These are phyloP conservation scores for Ajuga reptans DNA, from an alignment of 305 asterid genomes.

Conservation along the genomic window DNA sequence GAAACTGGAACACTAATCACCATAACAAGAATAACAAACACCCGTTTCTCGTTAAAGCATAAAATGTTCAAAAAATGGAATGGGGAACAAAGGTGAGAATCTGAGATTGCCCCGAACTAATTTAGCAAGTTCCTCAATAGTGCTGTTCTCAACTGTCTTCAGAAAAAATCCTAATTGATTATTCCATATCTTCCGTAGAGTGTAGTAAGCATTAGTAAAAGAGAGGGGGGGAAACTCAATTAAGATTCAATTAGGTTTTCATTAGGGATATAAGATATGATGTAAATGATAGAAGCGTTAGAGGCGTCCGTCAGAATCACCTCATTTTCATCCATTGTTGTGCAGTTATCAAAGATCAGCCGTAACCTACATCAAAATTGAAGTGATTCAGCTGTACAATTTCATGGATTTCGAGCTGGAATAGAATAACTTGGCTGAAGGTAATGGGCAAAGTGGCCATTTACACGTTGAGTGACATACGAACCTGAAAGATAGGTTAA, in stretches of 20 bases:
- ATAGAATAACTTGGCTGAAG: background rate
- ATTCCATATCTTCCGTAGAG: background rate
- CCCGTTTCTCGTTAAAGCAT: background rate
- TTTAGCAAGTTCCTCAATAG: background rate
- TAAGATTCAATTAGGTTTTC: background rate
- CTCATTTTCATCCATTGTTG: constrained; percentile 25
- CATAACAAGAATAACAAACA: background rate
- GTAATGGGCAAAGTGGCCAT: constrained; percentile 6
- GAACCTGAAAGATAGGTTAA: too few species aligned
- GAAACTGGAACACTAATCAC: constrained; percentile 2
- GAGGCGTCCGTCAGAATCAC: constrained; percentile 15
- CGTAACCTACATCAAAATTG: background rate
- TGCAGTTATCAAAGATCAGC: constrained; percentile 8
- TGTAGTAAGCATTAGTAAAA: background rate
- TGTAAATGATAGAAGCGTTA: background rate
- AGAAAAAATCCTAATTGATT: background rate
- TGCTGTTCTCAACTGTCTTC: background rate
- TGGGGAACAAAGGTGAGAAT: background rate
- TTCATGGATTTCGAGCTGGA: too few species aligned
- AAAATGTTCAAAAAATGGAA: background rate
- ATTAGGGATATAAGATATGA: background rate
- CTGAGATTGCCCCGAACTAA: background rate
- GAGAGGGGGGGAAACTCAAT: background rate
- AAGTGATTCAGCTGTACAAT: background rate
- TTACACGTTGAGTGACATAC: too few species aligned